phyloP scores from a whole-genome alignment of 2,329 filamentous ascomycete species.

The Dothistroma septosporum region DNA sequence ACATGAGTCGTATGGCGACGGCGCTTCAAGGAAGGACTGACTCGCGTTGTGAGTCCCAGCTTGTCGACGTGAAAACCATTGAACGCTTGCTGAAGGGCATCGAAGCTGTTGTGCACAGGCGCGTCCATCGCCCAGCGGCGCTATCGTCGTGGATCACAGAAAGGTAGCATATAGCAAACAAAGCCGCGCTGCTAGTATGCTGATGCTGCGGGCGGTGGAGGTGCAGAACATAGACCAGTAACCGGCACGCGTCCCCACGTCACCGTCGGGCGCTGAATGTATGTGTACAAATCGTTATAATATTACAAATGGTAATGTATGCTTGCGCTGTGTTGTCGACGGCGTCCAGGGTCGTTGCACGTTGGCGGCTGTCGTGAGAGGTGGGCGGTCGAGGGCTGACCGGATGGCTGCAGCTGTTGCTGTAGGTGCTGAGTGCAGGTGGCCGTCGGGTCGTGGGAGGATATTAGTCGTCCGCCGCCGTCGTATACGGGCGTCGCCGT shows the following conservation, averaged over 20 bases:
- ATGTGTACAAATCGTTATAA: background rate
- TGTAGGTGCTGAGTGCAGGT: background rate
- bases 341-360: conserved; percentile 2
- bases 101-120: background rate
- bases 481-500: background rate
- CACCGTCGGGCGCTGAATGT: background rate
- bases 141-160: background rate
- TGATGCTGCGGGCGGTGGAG: background rate
- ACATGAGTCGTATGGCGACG: background rate
- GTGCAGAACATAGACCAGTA: background rate
- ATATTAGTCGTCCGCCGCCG: background rate
- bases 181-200: background rate
- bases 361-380: conserved; percentile 3
- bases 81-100: background rate
- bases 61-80: background rate
- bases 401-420: conserved; percentile 1
- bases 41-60: background rate
- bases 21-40: background rate
- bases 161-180: conserved; percentile 2
- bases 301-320: background rate
- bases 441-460: background rate
- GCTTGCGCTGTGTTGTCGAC: background rate
- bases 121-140: background rate
- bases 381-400: background rate
- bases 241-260: conserved; percentile 1